phyloP scores from a whole-genome alignment of 2,329 filamentous ascomycete species.

The Fusarium buxicola region DNA sequence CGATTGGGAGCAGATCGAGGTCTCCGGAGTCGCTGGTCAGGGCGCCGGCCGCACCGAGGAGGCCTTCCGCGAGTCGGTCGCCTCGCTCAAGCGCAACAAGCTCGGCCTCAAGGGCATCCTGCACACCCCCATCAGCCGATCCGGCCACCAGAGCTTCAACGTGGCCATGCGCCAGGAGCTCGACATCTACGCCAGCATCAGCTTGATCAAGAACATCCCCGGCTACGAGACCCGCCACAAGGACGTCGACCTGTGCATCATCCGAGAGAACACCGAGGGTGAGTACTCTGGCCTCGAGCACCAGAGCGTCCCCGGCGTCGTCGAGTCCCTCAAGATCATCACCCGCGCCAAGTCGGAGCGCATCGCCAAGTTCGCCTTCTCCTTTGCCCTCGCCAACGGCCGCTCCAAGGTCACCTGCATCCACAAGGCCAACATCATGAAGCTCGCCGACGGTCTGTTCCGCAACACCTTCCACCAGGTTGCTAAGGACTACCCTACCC shows the following conservation, averaged over 20 bases:
- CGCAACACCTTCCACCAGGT: conserved; percentile 95
- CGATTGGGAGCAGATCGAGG: conserved; percentile 98
- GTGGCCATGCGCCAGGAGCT: conserved; percentile 98
- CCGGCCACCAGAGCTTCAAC: conserved; percentile 99
- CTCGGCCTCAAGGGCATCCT: conserved; percentile 98
- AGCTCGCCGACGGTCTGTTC: conserved; percentile 98
- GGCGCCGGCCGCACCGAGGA: conserved; percentile 87
- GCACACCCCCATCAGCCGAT: conserved; percentile 95
- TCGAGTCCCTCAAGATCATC: conserved; percentile 99
- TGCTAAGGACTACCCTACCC: conserved; percentile 93
- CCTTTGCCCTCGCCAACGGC: conserved; percentile 98
- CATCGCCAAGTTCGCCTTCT: conserved; percentile 98
- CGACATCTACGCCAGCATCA: conserved; percentile 98
- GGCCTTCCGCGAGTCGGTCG: conserved; percentile 94
- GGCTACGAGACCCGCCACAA: conserved; percentile 98
- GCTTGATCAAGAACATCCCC: conserved; percentile 99
- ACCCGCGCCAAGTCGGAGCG: conserved; percentile 99
- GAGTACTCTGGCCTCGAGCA: conserved; percentile 99
- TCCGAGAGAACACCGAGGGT: conserved; percentile 99
- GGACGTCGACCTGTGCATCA: conserved; percentile 98
- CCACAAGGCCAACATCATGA: conserved; percentile 99
- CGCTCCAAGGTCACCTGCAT: conserved; percentile 99
- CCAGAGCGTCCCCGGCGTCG: conserved; percentile 94
- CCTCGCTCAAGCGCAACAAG: conserved; percentile 98
- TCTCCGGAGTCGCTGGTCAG: conserved; percentile 79